Conservation (phyloP, 2,329 filamentous ascomycete genomes). For the Ramichloridium luteum region DNA sequence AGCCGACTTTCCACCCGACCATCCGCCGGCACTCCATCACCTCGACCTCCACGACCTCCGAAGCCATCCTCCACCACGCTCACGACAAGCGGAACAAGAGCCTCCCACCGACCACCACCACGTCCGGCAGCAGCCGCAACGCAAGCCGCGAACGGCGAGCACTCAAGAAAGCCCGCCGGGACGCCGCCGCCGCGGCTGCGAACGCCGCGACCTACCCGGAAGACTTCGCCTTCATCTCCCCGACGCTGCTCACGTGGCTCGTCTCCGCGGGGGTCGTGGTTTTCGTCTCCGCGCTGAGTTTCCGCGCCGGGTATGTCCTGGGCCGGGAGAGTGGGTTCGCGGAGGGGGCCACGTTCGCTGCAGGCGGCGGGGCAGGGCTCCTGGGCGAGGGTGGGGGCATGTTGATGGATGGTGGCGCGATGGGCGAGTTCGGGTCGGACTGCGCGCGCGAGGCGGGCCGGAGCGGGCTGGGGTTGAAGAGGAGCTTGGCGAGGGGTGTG, state of each 20-base stretch:
- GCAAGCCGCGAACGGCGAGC: constrained; percentile 33
- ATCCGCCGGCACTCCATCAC: constrained; percentile 21
- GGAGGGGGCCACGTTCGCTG: too few relatives aligned
- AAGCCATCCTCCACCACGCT: constrained; percentile 10
- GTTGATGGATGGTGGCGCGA: too few relatives aligned
- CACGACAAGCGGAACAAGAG: constrained; percentile 13
- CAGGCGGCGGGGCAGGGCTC: too few relatives aligned
- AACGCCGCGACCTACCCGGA: constrained; percentile 11
- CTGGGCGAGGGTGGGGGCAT: too few relatives aligned
- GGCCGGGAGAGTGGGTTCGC: too few relatives aligned
- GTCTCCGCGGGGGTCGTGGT: constrained; percentile 54
- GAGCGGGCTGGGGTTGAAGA: too few relatives aligned
- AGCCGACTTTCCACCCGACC: constrained; percentile 26
- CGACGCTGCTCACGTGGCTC: constrained; percentile 54
- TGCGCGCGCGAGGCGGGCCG: too few relatives aligned
- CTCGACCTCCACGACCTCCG: constrained; percentile 19
- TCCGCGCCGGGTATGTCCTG: constrained; percentile 51
- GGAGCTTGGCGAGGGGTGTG: too few relatives aligned
- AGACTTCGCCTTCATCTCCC: constrained; percentile 33
- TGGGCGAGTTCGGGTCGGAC: too few relatives aligned
- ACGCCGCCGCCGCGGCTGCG: too few relatives aligned
- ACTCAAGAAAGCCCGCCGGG: constrained; percentile 32
- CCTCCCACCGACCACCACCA: constrained; percentile 33
- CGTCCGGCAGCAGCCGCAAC: constrained; percentile 29
- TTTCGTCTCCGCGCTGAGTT: constrained; percentile 51